Evolutionary conservation across 2,329 filamentous ascomycete species (phyloP).

Genomic region (Emmonsiellopsis sp.): DNA sequence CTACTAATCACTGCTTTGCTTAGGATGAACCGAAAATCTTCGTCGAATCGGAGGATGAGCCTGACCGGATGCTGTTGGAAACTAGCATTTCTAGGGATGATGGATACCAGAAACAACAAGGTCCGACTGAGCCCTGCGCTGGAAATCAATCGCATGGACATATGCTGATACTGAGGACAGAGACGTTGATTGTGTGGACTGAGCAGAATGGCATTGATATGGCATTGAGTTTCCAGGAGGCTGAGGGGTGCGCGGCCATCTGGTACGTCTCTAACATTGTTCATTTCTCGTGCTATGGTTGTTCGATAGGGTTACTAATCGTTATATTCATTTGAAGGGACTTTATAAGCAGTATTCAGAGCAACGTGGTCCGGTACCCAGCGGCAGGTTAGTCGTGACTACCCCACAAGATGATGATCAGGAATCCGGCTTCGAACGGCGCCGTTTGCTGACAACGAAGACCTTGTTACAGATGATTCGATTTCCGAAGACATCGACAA

Average conservation of each 20-base stretch:
- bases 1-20: conserved; percentile 12
- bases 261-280: conserved; percentile 51
- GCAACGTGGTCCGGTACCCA: conserved; percentile 55
- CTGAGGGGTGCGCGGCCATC: conserved; percentile 83
- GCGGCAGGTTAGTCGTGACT: conserved; percentile 47
- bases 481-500: conserved; percentile 79
- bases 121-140: conserved; percentile 38
- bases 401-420: too few species aligned
- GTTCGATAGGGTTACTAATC: conserved; percentile 10
- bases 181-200: conserved; percentile 97
- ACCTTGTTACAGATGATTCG: conserved; percentile 56
- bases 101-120: conserved; percentile 97
- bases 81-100: conserved; percentile 88
- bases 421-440: too few species aligned
- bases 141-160: conserved; percentile 14
- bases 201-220: conserved; percentile 87
- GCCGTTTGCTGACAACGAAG: conserved; percentile 13
- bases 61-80: conserved; percentile 72
- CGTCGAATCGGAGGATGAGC: conserved; percentile 89
- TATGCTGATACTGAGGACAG: conserved; percentile 39
- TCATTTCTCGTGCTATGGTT: background rate
- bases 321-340: conserved; percentile 51
- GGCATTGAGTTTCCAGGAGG: conserved; percentile 96
- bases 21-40: conserved; percentile 78
- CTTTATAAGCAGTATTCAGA: conserved; percentile 80